Evolutionary conservation across 1,139 yeast species (phyloP), one percentile per base, ranked within the genome.

Genomic region (Debaryomyces fabryi): DNA sequence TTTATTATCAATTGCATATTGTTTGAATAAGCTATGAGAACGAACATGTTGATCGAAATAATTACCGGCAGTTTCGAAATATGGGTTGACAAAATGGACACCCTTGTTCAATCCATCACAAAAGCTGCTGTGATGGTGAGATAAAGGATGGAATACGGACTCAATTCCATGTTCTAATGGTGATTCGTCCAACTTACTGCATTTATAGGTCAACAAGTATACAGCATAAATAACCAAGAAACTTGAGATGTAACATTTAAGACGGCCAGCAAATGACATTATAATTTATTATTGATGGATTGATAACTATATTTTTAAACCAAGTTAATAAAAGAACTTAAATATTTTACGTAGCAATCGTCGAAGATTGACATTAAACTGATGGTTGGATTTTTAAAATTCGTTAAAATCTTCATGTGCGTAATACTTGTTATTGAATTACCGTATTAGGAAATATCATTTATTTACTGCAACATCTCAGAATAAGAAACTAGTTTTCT

Each of bases 141-240:
- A 55, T 52, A 74, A 67, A 45, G 81, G 80, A 55, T 74, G 78
- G 56, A 72, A 60, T 44, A 71, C 64, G 18, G 53, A 44, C 45
- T 65, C 59, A 50, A 61, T 62, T 30, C 60, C 64, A 50, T 62
- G 66, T 48, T 68, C 65, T 49, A 71, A 59, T 24, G 69, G 61
- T 15, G 69, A 56, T 55, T 69, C 69, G 48, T 66, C 58, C 53
- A 72, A 67, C 38, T 64, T 57, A 44, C 65, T 69, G 61, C 81
- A 76, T 58, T 75, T 75, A 64, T 71, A 75, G 39, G 67, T 59
- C 56, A 64, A 64, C 57, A 76, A 72, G 62, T 76, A 76, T 29
- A 68, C 52, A 37, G 69, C 56, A 60, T 76, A 76, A 44, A 72
- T 53, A 36, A 68, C 60, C 45, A 72, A 52, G 47, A 71, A 57